Conservation (phyloP, 805 yeast species). For the Metschnikowia anglica region DNA sequence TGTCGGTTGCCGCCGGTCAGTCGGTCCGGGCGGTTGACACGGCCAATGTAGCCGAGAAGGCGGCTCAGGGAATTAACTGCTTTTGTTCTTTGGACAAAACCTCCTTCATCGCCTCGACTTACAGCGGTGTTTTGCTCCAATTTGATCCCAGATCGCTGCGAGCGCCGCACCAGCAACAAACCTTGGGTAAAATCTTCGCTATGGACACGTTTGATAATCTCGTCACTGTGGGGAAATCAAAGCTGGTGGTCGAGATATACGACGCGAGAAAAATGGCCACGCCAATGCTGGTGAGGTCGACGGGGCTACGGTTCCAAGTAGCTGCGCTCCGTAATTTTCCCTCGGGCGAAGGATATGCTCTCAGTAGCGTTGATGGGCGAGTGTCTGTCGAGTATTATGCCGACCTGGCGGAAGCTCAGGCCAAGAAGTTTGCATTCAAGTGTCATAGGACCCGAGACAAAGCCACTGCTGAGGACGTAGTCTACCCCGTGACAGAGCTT, state of each 20-base stretch:
- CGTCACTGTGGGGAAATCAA: conserved; percentile 54
- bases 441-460: conserved; percentile 59
- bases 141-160: conserved; percentile 18
- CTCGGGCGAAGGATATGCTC: conserved; percentile 55
- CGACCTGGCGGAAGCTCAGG: conserved; percentile 42
- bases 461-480: conserved; percentile 45
- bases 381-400: conserved; percentile 71
- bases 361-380: conserved; percentile 78
- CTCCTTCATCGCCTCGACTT: conserved; percentile 21
- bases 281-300: conserved; percentile 54
- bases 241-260: conserved; percentile 54
- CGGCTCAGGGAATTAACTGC: conserved; percentile 22
- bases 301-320: conserved; percentile 67
- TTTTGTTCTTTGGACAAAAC: conserved; percentile 14
- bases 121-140: conserved; percentile 11
- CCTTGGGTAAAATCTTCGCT: conserved; percentile 55
- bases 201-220: conserved; percentile 53
- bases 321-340: conserved; percentile 57
- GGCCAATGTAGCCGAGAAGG: too few species aligned
- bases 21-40: too few species aligned
- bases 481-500: conserved; percentile 51
- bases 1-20: background rate
- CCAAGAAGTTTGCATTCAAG: conserved; percentile 66
- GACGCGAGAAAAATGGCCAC: conserved; percentile 47
- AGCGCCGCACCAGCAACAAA: conserved; percentile 5